phyloP scores from a whole-genome alignment of 1,139 yeast species.

The Yarrowia galli region DNA sequence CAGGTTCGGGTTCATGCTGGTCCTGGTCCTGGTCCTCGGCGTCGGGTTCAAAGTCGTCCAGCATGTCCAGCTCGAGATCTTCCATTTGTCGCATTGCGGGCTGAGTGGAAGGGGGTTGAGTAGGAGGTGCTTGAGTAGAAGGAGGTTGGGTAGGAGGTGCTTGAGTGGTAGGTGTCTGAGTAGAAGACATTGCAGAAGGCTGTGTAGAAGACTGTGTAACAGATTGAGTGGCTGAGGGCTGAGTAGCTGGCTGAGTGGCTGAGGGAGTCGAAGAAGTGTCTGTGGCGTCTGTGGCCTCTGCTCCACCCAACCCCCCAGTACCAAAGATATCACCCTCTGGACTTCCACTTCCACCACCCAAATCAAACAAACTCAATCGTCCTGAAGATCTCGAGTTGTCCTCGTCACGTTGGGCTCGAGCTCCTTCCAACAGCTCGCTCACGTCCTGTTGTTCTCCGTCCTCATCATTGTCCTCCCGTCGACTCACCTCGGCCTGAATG shows the following conservation, averaged over 20 bases:
- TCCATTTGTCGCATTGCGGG: not conserved
- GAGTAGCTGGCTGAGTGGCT: not conserved
- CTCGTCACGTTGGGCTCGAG: slow-evolving; percentile 13
- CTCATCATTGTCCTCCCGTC: slow-evolving; percentile 68
- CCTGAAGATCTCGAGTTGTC: slow-evolving; percentile 5
- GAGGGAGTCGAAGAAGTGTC: no score
- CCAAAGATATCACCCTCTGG: slow-evolving; percentile 9
- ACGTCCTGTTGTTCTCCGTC: slow-evolving; percentile 56
- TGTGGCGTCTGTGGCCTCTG: no score
- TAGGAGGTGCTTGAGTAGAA: not conserved
- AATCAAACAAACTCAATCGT: slow-evolving; percentile 10
- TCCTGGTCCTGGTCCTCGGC: slow-evolving; percentile 7
- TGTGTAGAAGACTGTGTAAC: no score
- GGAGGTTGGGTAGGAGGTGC: not conserved
- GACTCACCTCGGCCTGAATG: slow-evolving; percentile 59
- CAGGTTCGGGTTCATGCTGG: not conserved
- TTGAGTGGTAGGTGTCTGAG: not conserved
- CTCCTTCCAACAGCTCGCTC: slow-evolving; percentile 49
- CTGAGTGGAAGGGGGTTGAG: not conserved
- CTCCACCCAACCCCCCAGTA: not conserved
- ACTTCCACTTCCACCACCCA: not conserved
- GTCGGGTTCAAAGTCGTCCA: slow-evolving; percentile 13
- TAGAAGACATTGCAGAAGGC: no score
- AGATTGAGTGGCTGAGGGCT: no score
- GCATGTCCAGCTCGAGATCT: slow-evolving; percentile 1